Percentiles rank a stretch among this genome's conserved stretches.
These are phyloP conservation scores for Acanthamoeba quina DNA, from an alignment of 208 protist genomes.

Conservation along the genomic window DNA sequence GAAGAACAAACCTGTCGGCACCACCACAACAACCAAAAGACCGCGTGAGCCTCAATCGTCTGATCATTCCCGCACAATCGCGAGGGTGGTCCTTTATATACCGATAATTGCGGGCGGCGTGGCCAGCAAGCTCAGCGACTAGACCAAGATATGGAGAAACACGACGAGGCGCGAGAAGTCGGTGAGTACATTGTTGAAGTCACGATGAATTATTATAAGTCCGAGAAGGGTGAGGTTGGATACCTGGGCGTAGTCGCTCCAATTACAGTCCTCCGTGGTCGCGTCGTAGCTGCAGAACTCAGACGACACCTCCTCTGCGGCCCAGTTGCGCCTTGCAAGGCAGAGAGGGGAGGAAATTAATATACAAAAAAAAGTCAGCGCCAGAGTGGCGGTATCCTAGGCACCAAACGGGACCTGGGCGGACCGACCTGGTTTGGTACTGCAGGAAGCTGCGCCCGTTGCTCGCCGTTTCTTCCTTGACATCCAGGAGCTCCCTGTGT, in stretches of 20 bases:
- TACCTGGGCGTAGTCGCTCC: conserved; percentile 23
- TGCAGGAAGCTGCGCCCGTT: conserved; percentile 12
- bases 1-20: not conserved
- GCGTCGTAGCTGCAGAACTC: conserved; percentile 12
- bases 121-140: conserved; percentile 8
- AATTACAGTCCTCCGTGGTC: not conserved
- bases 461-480: not conserved
- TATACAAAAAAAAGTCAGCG: not conserved
- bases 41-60: not conserved
- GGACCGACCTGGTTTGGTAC: not conserved
- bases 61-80: not conserved
- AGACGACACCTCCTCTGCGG: not conserved
- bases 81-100: not conserved
- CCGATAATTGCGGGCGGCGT: not conserved
- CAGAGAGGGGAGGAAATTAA: not conserved
- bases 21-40: not conserved
- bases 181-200: no score
- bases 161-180: no score
- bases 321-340: not conserved
- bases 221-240: not conserved
- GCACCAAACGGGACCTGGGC: no score
- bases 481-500: not conserved
- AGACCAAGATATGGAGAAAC: no score
- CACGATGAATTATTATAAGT: no score
- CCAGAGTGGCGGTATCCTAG: not conserved